Conservation (phyloP, 139 green algal species). For the Auxenochlorella pyrenoidosa region DNA sequence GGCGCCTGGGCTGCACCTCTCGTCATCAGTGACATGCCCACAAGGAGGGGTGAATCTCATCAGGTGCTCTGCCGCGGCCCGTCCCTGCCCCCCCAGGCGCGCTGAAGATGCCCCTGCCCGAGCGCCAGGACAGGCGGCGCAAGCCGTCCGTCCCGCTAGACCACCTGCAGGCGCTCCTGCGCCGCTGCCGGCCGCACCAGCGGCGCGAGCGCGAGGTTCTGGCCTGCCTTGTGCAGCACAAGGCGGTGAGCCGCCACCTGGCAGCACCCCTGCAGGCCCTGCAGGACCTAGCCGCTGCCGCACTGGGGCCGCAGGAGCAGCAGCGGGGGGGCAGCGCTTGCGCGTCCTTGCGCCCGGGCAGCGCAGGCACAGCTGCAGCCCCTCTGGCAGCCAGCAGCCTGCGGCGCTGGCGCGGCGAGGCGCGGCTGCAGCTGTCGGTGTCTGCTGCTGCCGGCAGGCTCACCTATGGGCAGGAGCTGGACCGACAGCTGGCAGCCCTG, state of each 20-base stretch:
- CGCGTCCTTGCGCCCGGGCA: background rate
- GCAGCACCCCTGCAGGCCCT: background rate
- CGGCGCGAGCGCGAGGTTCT: background rate
- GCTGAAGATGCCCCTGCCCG: background rate
- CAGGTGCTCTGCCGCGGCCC: background rate
- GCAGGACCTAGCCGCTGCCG: background rate
- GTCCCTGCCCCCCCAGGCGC: background rate
- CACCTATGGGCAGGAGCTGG: background rate
- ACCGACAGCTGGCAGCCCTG: conserved; percentile 6
- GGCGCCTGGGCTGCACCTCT: too few relatives aligned
- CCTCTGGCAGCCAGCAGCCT: background rate
- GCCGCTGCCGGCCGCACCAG: conserved; percentile 12
- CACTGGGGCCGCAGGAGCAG: background rate
- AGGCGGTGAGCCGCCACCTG: background rate
- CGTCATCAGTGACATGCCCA: too few relatives aligned
- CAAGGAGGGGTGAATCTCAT: too few relatives aligned
- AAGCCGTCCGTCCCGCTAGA: background rate
- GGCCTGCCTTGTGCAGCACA: conserved; percentile 22
- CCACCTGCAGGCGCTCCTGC: conserved; percentile 33
- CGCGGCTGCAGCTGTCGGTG: background rate
- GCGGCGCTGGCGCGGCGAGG: background rate
- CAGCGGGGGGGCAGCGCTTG: background rate
- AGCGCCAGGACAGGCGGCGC: background rate
- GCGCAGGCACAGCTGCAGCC: background rate
- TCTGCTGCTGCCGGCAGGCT: background rate